These are phyloP conservation scores for Albugo candida DNA, from an alignment of 352 stramenopile species.

Conservation along the genomic window DNA sequence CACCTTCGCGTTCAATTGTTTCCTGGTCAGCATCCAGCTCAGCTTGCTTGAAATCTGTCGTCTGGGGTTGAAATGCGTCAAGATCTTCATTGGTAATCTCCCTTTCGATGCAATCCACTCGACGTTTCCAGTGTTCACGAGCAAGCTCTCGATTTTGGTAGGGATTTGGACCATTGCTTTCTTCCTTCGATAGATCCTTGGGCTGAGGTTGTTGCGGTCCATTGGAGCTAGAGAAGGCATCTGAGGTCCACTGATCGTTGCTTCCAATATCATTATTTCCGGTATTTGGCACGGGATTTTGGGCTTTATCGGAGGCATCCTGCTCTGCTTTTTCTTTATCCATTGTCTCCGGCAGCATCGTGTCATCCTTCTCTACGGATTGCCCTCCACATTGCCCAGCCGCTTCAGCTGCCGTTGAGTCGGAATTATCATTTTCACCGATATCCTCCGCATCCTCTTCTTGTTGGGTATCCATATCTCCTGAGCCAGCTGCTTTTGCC, in stretches of 20 bases:
- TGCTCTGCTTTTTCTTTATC: slow-evolving; percentile 44
- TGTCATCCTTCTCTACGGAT: slow-evolving; percentile 53
- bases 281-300: slow-evolving; percentile 13
- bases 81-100: slow-evolving; percentile 8
- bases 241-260: slow-evolving; percentile 15
- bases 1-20: slow-evolving; percentile 54
- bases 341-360: slow-evolving; percentile 19
- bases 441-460: slow-evolving; percentile 18
- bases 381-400: slow-evolving; percentile 52
- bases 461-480: slow-evolving; percentile 14
- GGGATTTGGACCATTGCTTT: slow-evolving; percentile 83
- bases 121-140: slow-evolving; percentile 93
- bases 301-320: slow-evolving; percentile 24
- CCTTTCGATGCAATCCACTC: slow-evolving; percentile 78
- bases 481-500: slow-evolving; percentile 15
- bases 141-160: slow-evolving; percentile 90
- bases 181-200: slow-evolving; percentile 51
- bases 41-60: slow-evolving; percentile 4
- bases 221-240: slow-evolving; percentile 7
- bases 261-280: slow-evolving; percentile 25
- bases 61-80: background rate
- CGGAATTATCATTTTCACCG: slow-evolving; percentile 29
- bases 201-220: slow-evolving; percentile 24
- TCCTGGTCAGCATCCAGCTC: slow-evolving; percentile 11
- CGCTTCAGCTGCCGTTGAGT: slow-evolving; percentile 42